Conservation (phyloP, 768 basidiomycete species). For the Tulasnella sp. region DNA sequence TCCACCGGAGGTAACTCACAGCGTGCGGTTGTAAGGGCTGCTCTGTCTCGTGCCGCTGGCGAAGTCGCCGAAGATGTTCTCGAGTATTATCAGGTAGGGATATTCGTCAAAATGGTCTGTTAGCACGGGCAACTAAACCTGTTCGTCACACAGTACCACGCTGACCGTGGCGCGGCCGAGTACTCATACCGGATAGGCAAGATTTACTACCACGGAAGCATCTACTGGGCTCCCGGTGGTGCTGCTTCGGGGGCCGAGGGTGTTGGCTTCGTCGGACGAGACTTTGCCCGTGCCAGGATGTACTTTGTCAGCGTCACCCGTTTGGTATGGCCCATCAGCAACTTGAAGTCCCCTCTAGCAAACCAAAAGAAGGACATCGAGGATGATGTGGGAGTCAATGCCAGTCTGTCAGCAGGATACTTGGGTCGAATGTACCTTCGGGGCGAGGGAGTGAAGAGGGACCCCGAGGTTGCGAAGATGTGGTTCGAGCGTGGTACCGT, state of each 20-base stretch:
- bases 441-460: slow-evolving; percentile 83
- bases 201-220: slow-evolving; percentile 93
- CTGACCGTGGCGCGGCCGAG: slow-evolving; percentile 82
- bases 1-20: slow-evolving; percentile 73
- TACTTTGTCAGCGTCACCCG: slow-evolving; percentile 86
- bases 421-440: slow-evolving; percentile 90
- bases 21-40: slow-evolving; percentile 77
- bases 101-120: background rate
- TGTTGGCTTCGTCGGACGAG: slow-evolving; percentile 81
- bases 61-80: slow-evolving; percentile 93
- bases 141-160: slow-evolving; percentile 66
- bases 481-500: slow-evolving; percentile 90
- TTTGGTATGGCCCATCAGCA: slow-evolving; percentile 83
- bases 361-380: slow-evolving; percentile 41
- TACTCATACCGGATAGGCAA: slow-evolving; percentile 92
- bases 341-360: slow-evolving; percentile 43
- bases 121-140: background rate
- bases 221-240: slow-evolving; percentile 75
- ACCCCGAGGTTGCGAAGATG: slow-evolving; percentile 72
- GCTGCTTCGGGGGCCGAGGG: slow-evolving; percentile 84
- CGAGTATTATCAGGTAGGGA: slow-evolving; percentile 76
- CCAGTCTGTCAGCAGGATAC: slow-evolving; percentile 78
- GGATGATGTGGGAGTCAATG: slow-evolving; percentile 54
- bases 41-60: slow-evolving; percentile 74
- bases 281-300: slow-evolving; percentile 66